phyloP scores from a whole-genome alignment of 2,329 filamentous ascomycete species.

The Trichoderma harzianum region DNA sequence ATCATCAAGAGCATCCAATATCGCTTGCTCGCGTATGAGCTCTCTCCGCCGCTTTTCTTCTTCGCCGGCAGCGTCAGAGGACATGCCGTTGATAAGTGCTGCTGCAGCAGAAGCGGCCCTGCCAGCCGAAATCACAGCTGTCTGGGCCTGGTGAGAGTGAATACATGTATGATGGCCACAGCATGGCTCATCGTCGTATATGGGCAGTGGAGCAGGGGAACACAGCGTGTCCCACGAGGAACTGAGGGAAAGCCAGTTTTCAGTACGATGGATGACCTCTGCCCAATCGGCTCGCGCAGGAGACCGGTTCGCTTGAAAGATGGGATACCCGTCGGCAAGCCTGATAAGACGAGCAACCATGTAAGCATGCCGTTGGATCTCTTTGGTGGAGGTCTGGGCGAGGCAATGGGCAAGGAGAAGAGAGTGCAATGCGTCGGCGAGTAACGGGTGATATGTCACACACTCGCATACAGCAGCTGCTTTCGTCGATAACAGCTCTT shows the following conservation, averaged over 20 bases:
- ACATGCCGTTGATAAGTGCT: slow-evolving; percentile 22
- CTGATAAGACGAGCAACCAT: slow-evolving; percentile 75
- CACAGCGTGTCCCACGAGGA: slow-evolving; percentile 71
- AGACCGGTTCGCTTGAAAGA: slow-evolving; percentile 70
- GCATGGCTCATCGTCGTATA: slow-evolving; percentile 20
- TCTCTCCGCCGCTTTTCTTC: slow-evolving; percentile 54
- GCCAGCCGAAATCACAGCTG: slow-evolving; percentile 15
- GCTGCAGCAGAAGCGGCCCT: slow-evolving; percentile 28
- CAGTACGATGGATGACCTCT: slow-evolving; percentile 64
- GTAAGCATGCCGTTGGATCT: slow-evolving; percentile 74
- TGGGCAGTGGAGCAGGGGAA: slow-evolving; percentile 52
- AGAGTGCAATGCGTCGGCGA: slow-evolving; percentile 75
- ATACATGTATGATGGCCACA: background rate
- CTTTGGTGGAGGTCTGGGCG: slow-evolving; percentile 72
- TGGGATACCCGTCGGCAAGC: slow-evolving; percentile 73
- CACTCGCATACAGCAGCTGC: slow-evolving; percentile 31
- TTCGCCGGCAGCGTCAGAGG: slow-evolving; percentile 21
- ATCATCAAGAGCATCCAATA: slow-evolving; percentile 64
- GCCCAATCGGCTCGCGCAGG: slow-evolving; percentile 77
- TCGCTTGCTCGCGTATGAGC: slow-evolving; percentile 60
- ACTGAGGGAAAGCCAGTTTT: slow-evolving; percentile 66
- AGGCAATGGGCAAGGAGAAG: slow-evolving; percentile 76
- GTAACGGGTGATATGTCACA: slow-evolving; percentile 72
- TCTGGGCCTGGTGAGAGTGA: slow-evolving; percentile 15
- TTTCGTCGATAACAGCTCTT: slow-evolving; percentile 9